Evolutionary conservation across 2,329 filamentous ascomycete genomes (phyloP).

Genomic region (Aspergillus sojae): DNA sequence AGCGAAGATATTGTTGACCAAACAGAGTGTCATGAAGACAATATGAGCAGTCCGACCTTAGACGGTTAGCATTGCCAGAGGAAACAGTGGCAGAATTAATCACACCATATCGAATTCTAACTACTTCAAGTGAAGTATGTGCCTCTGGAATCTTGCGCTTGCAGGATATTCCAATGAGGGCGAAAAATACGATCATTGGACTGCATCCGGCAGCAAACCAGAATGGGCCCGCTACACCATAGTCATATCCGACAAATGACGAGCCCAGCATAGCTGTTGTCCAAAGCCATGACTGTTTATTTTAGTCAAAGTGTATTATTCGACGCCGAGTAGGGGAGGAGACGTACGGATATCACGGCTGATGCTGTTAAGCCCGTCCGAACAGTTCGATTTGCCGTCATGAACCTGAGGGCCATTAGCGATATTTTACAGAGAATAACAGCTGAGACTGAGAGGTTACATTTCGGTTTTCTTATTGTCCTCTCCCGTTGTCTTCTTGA

Average conservation of each 20-base stretch:
- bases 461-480: constrained; percentile 58
- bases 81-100: background rate
- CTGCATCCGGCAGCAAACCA: constrained; percentile 61
- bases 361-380: constrained; percentile 56
- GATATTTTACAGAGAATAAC: background rate
- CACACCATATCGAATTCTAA: constrained; percentile 54
- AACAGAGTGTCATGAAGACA: constrained; percentile 55
- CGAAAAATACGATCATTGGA: constrained; percentile 60
- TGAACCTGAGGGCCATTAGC: constrained; percentile 43
- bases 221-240: constrained; percentile 59
- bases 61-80: background rate
- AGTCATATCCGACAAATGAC: constrained; percentile 56
- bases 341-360: constrained; percentile 53
- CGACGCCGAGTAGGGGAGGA: too few species aligned
- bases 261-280: constrained; percentile 57
- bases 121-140: constrained; percentile 58
- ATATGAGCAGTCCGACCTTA: constrained; percentile 48
- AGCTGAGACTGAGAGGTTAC: too few species aligned
- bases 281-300: constrained; percentile 53
- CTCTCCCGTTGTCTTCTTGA: constrained; percentile 55
- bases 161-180: constrained; percentile 54
- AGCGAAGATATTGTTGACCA: constrained; percentile 59
- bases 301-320: too few species aligned
- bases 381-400: constrained; percentile 56
- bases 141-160: constrained; percentile 58